Evolutionary conservation across 2,329 filamentous ascomycete species (phyloP).

Genomic region (Fusarium oligoseptatum): DNA sequence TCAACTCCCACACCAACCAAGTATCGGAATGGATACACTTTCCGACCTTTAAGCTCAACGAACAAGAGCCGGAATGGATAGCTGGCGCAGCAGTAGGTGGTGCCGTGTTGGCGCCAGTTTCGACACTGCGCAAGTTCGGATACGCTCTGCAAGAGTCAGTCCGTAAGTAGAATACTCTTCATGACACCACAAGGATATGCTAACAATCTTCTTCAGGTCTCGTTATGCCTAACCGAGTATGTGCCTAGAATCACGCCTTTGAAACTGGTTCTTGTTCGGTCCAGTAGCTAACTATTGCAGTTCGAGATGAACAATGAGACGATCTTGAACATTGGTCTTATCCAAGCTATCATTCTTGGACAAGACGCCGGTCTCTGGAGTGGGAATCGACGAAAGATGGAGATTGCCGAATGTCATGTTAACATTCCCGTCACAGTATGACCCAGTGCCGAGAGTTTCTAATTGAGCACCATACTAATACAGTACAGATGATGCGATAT

Average conservation of each 20-base stretch:
- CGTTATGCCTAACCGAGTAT: slow-evolving; percentile 49
- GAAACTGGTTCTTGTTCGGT: not conserved
- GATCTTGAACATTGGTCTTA: slow-evolving; percentile 61
- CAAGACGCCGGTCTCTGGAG: slow-evolving; percentile 68
- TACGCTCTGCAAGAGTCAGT: slow-evolving; percentile 67
- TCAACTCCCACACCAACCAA: slow-evolving; percentile 68
- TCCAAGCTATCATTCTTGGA: slow-evolving; percentile 63
- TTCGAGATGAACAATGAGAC: slow-evolving; percentile 65
- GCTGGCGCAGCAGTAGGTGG: slow-evolving; percentile 72
- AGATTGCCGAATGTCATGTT: slow-evolving; percentile 66
- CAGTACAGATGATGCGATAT: slow-evolving; percentile 64
- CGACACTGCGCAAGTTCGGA: slow-evolving; percentile 72
- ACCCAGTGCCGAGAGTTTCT: not conserved
- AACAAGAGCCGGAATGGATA: slow-evolving; percentile 70
- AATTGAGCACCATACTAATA: slow-evolving; percentile 26
- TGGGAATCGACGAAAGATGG: slow-evolving; percentile 68
- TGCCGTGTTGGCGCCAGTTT: slow-evolving; percentile 69
- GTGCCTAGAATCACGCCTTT: slow-evolving; percentile 1
- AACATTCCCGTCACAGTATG: slow-evolving; percentile 61
- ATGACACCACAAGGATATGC: not conserved
- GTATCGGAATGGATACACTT: slow-evolving; percentile 73
- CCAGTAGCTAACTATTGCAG: slow-evolving; percentile 40
- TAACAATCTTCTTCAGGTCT: slow-evolving; percentile 42
- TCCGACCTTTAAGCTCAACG: slow-evolving; percentile 68
- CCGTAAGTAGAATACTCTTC: slow-evolving; percentile 49